Evolutionary conservation across 306 rosid genomes (phyloP), one percentile per base, ranked within the genome.

Genomic region (Fagus sylvatica): DNA sequence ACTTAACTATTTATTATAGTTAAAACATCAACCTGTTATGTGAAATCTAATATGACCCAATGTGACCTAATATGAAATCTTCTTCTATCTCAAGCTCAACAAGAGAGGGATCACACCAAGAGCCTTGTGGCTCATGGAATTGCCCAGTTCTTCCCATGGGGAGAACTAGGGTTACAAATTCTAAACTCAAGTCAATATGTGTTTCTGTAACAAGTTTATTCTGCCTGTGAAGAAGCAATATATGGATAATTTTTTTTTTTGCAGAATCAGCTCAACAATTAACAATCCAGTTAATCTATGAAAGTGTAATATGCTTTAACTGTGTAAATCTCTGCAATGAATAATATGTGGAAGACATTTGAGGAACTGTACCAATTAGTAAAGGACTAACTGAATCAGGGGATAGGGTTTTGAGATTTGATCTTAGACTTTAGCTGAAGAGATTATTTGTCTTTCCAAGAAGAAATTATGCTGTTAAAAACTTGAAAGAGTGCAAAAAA

Each of bases 11-110:
- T 54, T 54, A 54, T 54, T 54, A 7, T 22, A 37, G 10, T 60
- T 60, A 28, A 11, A 32, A 22, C 5, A 10, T 32, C 39, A 11
- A 60, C 39, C 66, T 30, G 4, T 60, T 60, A 15, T n/a, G n/a
- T n/a, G n/a, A n/a, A n/a, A n/a, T n/a, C n/a, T n/a, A n/a, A n/a
- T n/a, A n/a, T n/a, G n/a, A n/a, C n/a, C n/a, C n/a, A n/a, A n/a
- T n/a, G 48, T 61, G 65, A 71, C 73, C 75, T 69, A 16, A 48
- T 43, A 70, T 64, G 37, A 39, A 40, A 73, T 57, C 39, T 73
- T 43, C 48, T 69, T 53, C 49, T 55, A 17, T 69, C 39, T 34
- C 40, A 10, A 53, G 53, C 22, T n/a, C 43, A 77, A 67, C 49
- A 48, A 17, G 33, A 30, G 62, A 69, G 53, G 71, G 10, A 71